Evolutionary conservation across 192 early-diverging fungal species (phyloP), one percentile per base, ranked within the genome.

Genomic region (Kickxella alabastrina): DNA sequence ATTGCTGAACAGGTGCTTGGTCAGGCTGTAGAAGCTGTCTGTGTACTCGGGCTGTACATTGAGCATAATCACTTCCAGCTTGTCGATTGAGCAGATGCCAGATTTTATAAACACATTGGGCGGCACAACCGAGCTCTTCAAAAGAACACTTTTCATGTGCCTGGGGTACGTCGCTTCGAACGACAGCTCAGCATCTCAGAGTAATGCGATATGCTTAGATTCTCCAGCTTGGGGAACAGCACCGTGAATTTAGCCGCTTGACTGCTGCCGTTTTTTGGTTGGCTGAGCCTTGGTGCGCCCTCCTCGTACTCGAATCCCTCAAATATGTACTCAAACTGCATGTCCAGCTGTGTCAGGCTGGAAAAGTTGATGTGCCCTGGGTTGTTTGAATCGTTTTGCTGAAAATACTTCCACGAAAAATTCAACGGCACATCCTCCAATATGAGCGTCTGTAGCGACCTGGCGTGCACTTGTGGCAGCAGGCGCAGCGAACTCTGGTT

Each of bases 121-220:
- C n/a, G 43, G 43, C 23, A 45, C 6, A 45, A 45, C 26, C 19
- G 43, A 45, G 43, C 29, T 29, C 10, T 27, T 10, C 26, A 45
- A 27, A 6, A 27, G 26, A 9, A 45, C 3, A 24, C 29, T 23
- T 12, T 15, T 24, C 43, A 45, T 29, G 1, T 29, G 22, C n/a
- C 8, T 9, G 1, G 43, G 43, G 15, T 45, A 45, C 14, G 26
- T 15, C 26, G 43, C 43, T 4, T 17, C 43, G 29, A 45, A 26
- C 43, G 43, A 45, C 43, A 45, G 12, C 24, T 23, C 24, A 3
- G 43, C 43, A 28, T 45, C 27, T 13, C 26, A 27, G 43, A 27
- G 27, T 45, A 45, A n/a, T 29, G 26, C 15, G 24, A 2, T 3
- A 45, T 17, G 26, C 43, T 27, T 3, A 45, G 43, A 2, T 23